These are phyloP conservation scores for Trichosporon coremiiforme DNA, from an alignment of 1,284 basidiomycete species.

Conservation along the genomic window DNA sequence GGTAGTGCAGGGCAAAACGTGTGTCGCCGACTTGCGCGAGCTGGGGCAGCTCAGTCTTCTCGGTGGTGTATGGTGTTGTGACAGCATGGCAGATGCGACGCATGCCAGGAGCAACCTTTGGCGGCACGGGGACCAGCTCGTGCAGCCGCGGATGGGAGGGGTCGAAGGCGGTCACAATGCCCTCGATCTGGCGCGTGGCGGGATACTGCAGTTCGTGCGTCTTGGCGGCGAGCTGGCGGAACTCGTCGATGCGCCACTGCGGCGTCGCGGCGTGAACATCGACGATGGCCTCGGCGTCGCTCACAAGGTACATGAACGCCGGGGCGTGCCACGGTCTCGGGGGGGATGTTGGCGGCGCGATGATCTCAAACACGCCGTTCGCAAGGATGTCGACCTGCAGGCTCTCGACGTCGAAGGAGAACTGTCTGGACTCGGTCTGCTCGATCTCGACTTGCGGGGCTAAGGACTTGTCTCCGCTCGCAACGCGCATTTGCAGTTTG, in stretches of 20 bases:
- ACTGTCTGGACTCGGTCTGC: conserved; percentile 1
- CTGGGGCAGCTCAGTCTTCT: background rate
- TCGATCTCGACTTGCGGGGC: background rate
- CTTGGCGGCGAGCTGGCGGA: conserved; percentile 11
- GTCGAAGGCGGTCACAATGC: conserved; percentile 12
- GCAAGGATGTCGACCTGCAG: conserved; percentile 12
- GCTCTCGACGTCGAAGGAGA: conserved; percentile 10
- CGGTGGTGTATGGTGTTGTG: background rate
- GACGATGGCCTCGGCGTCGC: background rate
- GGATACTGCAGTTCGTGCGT: conserved; percentile 15
- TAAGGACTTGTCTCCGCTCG: background rate
- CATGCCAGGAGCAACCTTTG: background rate
- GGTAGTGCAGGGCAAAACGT: conserved; percentile 12
- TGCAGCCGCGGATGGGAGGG: conserved; percentile 10
- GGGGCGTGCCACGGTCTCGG: background rate
- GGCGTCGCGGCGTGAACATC: conserved; percentile 5
- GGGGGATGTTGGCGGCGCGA: background rate
- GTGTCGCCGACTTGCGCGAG: conserved; percentile 1
- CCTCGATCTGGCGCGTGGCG: conserved; percentile 12
- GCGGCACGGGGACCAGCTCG: conserved; percentile 11
- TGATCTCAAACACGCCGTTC: conserved; percentile 16
- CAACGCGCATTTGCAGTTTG: conserved; percentile 8
- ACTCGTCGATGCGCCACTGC: conserved; percentile 14
- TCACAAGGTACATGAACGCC: conserved; percentile 11
- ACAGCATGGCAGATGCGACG: background rate